Percentiles rank a stretch among this genome's conserved stretches.
Conservation (phyloP, 1,284 basidiomycete genomes). For the Irpex sp. region DNA sequence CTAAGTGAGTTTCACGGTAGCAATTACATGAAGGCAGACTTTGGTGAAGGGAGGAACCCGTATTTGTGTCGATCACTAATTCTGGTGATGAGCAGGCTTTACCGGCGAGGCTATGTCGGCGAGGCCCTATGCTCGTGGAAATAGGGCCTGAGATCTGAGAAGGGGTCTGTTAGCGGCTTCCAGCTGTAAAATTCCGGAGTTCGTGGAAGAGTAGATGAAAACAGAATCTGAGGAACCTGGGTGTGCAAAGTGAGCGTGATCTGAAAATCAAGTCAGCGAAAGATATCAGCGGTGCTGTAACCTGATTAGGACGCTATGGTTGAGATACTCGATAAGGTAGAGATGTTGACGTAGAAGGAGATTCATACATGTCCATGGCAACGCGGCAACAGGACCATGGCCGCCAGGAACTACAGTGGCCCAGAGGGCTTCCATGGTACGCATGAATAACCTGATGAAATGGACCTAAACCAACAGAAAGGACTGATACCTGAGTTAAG, state of each 20-base stretch:
- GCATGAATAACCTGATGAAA: not conserved
- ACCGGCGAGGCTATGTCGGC: not conserved
- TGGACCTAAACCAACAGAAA: not conserved
- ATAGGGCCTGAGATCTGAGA: too few relatives aligned
- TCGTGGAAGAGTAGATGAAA: too few relatives aligned
- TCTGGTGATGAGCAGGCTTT: not conserved
- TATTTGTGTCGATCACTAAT: not conserved
- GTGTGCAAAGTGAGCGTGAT: too few relatives aligned
- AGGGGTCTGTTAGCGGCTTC: too few relatives aligned
- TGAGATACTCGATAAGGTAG: not conserved
- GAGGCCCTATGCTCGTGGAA: too few relatives aligned
- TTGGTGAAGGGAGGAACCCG: not conserved
- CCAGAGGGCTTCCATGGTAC: not conserved
- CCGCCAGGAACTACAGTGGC: not conserved
- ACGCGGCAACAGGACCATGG: not conserved
- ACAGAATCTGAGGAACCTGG: too few relatives aligned
- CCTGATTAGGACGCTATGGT: too few relatives aligned
- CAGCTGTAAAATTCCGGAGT: too few relatives aligned
- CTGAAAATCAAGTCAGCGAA: too few relatives aligned
- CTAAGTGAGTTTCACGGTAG: not conserved
- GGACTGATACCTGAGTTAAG: not conserved
- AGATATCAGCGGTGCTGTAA: too few relatives aligned
- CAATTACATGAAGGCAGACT: not conserved
- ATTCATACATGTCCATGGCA: not conserved
- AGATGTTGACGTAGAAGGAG: not conserved